Conservation (phyloP, 179 eudicot genomes). For the Patellifolia procumbens region DNA sequence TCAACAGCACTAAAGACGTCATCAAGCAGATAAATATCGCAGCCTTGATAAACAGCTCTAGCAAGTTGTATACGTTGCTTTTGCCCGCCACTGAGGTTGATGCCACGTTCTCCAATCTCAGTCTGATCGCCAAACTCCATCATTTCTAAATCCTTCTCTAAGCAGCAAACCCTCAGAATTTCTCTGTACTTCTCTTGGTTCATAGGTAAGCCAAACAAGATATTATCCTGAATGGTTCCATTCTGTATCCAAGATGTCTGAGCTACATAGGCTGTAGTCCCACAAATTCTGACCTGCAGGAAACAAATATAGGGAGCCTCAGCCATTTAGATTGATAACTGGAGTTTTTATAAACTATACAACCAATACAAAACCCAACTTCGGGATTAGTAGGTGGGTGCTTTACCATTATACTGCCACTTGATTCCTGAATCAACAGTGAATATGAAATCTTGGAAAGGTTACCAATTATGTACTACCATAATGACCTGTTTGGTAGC, state of each 20-base stretch:
- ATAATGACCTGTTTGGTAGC: not conserved
- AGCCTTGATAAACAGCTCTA: conserved; percentile 91
- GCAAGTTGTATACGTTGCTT: conserved; percentile 96
- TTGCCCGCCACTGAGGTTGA: conserved; percentile 93
- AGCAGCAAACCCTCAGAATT: conserved; percentile 67
- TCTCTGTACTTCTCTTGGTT: conserved; percentile 60
- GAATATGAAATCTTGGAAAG: too few species aligned
- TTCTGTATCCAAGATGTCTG: conserved; percentile 98
- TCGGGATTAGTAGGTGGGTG: too few species aligned
- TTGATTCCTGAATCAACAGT: too few species aligned
- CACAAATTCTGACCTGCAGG: conserved; percentile 71
- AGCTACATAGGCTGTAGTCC: conserved; percentile 93
- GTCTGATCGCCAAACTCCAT: conserved; percentile 98
- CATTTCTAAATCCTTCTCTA: conserved; percentile 87
- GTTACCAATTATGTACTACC: too few species aligned
- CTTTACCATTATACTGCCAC: too few species aligned
- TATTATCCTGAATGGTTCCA: conserved; percentile 87
- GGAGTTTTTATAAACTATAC: too few species aligned
- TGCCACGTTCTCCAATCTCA: conserved; percentile 99
- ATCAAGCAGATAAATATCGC: conserved; percentile 89
- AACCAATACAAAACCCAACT: too few species aligned
- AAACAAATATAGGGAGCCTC: not conserved
- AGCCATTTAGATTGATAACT: too few species aligned
- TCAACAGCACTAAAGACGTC: conserved; percentile 96
- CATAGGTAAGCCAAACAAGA: conserved; percentile 86